These are phyloP conservation scores for Nephromyces sp. DNA, from an alignment of 169 alveolate genomes.

Conservation along the genomic window DNA sequence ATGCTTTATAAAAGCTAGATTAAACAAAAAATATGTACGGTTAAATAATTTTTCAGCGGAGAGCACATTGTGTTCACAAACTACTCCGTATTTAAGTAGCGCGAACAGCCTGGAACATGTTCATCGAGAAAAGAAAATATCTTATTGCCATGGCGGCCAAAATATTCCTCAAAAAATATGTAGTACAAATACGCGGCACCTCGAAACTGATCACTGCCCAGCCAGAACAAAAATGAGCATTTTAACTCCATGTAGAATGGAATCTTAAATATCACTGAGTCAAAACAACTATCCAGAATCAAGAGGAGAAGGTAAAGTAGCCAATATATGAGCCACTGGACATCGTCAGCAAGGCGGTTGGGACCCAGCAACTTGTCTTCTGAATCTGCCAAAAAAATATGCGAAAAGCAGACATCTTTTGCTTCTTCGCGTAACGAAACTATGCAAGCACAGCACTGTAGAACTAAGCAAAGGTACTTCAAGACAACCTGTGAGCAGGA, in stretches of 20 bases:
- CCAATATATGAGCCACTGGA: not conserved
- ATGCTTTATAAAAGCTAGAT: no score
- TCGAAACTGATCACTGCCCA: not conserved
- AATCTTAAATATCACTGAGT: not conserved
- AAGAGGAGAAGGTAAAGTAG: not conserved
- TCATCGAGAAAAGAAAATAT: no score
- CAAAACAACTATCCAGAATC: not conserved
- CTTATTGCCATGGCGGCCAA: no score
- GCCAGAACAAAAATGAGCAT: not conserved
- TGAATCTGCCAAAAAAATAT: not conserved
- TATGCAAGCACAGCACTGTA: not conserved
- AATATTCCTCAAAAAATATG: no score
- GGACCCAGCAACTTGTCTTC: not conserved
- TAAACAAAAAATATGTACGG: no score
- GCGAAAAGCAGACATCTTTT: not conserved
- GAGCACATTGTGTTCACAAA: no score
- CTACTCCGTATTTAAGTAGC: no score
- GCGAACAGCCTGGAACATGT: no score
- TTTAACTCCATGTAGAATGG: not conserved
- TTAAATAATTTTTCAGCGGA: no score
- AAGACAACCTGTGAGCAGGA: not conserved
- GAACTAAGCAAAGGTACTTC: not conserved
- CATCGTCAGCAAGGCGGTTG: no score
- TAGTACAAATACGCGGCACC: not conserved
- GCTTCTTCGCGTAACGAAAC: not conserved